Conservation (phyloP, 202 grass and related monocot genomes). For the Carex arenaria region DNA sequence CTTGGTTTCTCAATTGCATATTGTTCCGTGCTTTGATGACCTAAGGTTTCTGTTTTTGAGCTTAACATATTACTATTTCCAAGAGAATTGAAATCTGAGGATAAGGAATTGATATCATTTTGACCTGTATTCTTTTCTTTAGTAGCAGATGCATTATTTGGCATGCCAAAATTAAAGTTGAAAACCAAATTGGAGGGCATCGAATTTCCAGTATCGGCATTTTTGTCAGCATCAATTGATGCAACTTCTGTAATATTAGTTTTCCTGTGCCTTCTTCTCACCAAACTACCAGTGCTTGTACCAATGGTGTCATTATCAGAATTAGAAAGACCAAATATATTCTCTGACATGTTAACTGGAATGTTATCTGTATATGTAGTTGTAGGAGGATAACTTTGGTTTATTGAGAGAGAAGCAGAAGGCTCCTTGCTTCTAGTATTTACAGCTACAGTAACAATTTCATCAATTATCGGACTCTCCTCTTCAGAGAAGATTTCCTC, state of each 20-base stretch:
- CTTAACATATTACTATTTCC: not conserved
- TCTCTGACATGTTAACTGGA: conserved; percentile 6
- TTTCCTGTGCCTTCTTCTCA: not conserved
- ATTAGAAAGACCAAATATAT: not conserved
- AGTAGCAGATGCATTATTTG: not conserved
- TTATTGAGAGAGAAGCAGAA: not conserved
- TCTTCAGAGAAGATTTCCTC: conserved; percentile 7
- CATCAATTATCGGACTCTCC: conserved; percentile 1
- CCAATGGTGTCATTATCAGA: conserved; percentile 3
- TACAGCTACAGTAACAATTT: not conserved
- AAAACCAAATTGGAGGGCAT: not conserved
- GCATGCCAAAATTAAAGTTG: not conserved
- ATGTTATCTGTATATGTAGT: not conserved
- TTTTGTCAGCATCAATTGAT: not conserved
- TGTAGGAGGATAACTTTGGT: not conserved
- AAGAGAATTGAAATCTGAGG: not conserved
- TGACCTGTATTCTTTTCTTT: not conserved
- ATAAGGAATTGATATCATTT: conserved; percentile 6
- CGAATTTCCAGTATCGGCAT: not conserved
- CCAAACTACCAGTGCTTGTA: not conserved
- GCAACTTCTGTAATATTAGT: conserved; percentile 8
- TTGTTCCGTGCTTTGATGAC: not conserved
- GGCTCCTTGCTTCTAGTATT: not conserved
- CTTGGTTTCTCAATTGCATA: not conserved
- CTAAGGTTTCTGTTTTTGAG: not conserved